Evolutionary conservation across 805 yeast genomes (phyloP).

Genomic region (Ogataea paraovalis): DNA sequence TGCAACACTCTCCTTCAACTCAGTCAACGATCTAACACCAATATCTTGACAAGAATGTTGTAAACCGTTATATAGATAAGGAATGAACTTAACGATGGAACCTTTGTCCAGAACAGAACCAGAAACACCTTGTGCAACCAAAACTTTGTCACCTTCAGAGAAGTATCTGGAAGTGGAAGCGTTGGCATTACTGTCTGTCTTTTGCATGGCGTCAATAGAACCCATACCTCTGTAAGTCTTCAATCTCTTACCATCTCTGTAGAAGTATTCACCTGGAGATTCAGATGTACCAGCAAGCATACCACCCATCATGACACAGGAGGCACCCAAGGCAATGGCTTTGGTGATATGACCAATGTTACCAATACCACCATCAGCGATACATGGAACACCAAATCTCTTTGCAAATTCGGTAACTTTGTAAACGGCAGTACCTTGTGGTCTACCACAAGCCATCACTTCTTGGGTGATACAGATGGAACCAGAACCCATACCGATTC

Average conservation of each 20-base stretch:
- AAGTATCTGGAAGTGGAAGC: constrained; percentile 98
- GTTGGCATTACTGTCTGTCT: constrained; percentile 80
- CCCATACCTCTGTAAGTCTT: constrained; percentile 99
- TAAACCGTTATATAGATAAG: constrained; percentile 90
- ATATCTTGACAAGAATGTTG: constrained; percentile 99
- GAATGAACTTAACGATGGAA: constrained; percentile 87
- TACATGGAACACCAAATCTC: constrained; percentile 95
- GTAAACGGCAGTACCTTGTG: constrained; percentile 98
- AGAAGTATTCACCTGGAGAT: constrained; percentile 97
- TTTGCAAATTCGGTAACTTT: constrained; percentile 91
- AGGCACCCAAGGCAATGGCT: constrained; percentile 95
- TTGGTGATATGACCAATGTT: constrained; percentile 98
- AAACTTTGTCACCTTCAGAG: constrained; percentile 90
- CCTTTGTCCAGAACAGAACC: constrained; percentile 98
- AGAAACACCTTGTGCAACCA: constrained; percentile 98
- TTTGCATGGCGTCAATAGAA: constrained; percentile 97
- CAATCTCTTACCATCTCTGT: constrained; percentile 96
- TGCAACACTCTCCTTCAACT: constrained; percentile 61
- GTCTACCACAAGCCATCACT: constrained; percentile 99
- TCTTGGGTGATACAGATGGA: constrained; percentile 99
- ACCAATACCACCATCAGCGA: constrained; percentile 99
- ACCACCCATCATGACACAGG: constrained; percentile 99
- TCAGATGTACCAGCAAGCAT: constrained; percentile 97
- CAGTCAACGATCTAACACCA: constrained; percentile 68
- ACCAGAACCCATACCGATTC: constrained; percentile 99